Base-by-base conservation (phyloP, 495 filamentous ascomycete genomes). In the Astrothelium macrocarpum region DNA sequence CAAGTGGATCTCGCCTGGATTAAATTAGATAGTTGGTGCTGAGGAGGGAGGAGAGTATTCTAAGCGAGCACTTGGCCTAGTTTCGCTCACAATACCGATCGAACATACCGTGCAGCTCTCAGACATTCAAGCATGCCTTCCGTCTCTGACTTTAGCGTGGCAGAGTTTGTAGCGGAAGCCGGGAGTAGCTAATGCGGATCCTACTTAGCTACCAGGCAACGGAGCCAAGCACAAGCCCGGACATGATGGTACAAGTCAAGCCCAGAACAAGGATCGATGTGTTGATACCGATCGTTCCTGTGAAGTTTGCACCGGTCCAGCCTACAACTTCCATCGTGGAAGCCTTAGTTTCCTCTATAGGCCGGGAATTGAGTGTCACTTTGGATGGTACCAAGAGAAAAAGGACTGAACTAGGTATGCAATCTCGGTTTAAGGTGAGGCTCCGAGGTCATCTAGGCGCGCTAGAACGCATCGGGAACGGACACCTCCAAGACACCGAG, bases 11-110 rank as follows among this genome's bases (percentile, higher is more conserved):
- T 74, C 72, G 45, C 58, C 60, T 14, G 72, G 72, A 59, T 67
- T 72, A 34, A 73, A 72, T 32, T 71, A 63, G 32, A 74, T 62
- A 45, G 71, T 67, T 16, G 72, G 72, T 63, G 71, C 71, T 72
- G 60, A 32, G 63, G 45, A n/a, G n/a, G n/a, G n/a, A n/a, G 1
- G 23, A 12, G 16, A 9, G 28, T 39, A 39, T 14, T 39, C 34
- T 53, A 18, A 64, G 62, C 10, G 5, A 59, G 32, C 14, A 65
- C 12, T 20, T 20, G 20, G 28, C 28, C 23, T 23, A 25, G 4
- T 63, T 28, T 16, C 31, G 28, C 28, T 5, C 34, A 39, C 14
- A 39, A 5, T 5, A 32, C 39, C 28, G 42, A 67, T 64, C 68
- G 46, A 67, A 67, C 61, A 28, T 39, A 28, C 69, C 43, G 36